Conservation (phyloP, 2,329 filamentous ascomycete genomes). For the Pseudogymnoascus sp. region DNA sequence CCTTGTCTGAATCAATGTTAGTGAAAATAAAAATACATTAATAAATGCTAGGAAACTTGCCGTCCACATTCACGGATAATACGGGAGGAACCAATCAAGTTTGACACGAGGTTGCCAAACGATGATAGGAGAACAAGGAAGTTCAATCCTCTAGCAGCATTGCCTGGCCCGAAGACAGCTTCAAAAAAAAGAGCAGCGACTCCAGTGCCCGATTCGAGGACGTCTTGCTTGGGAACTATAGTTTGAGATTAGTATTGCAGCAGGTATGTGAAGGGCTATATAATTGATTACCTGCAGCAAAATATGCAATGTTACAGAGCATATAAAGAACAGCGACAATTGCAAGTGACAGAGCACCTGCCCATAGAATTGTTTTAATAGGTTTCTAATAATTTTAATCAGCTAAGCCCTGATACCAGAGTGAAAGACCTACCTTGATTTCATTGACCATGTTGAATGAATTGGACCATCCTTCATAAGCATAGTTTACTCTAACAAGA, state of each 20-base stretch:
- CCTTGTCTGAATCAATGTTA: constrained; percentile 40
- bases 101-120: constrained; percentile 50
- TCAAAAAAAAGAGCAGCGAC: constrained; percentile 51
- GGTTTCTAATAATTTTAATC: constrained; percentile 37
- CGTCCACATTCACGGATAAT: constrained; percentile 52
- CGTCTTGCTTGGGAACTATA: constrained; percentile 42
- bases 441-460: constrained; percentile 56
- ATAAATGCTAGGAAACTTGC: constrained; percentile 22
- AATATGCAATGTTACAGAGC: constrained; percentile 52
- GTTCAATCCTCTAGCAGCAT: constrained; percentile 45
- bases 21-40: neutral
- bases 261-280: neutral
- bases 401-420: neutral
- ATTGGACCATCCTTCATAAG: constrained; percentile 49
- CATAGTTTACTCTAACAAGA: constrained; percentile 49
- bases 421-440: constrained; percentile 34
- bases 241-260: neutral
- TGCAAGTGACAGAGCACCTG: constrained; percentile 40
- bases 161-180: constrained; percentile 43
- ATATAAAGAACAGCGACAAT: constrained; percentile 47
- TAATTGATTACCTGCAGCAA: constrained; percentile 37
- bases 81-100: constrained; percentile 45
- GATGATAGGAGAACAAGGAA: constrained; percentile 48
- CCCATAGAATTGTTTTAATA: constrained; percentile 43
- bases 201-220: constrained; percentile 43